phyloP scores from a whole-genome alignment of 1,139 yeast genomes.

The Candida tetrigidarum region DNA sequence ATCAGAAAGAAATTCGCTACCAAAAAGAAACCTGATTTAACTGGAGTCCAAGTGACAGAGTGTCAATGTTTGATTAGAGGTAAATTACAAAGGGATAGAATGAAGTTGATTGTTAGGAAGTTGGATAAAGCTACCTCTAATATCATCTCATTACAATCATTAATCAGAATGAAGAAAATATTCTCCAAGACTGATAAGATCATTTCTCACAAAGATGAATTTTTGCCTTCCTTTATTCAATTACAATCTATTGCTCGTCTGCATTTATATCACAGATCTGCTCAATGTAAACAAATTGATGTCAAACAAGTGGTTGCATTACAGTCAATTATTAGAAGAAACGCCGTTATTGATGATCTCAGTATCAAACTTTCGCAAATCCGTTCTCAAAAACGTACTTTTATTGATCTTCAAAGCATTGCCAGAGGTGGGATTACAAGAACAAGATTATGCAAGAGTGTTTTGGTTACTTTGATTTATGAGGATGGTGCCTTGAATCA shows the following conservation, averaged over 20 bases:
- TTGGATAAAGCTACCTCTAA: slow-evolving; percentile 15
- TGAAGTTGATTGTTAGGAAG: slow-evolving; percentile 12
- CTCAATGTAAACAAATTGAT: slow-evolving; percentile 20
- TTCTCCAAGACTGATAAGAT: slow-evolving; percentile 26
- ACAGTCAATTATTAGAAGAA: slow-evolving; percentile 42
- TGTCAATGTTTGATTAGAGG: slow-evolving; percentile 40
- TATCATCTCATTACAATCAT: slow-evolving; percentile 32
- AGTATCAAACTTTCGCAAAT: slow-evolving; percentile 23
- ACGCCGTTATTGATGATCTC: slow-evolving; percentile 26
- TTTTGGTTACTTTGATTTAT: slow-evolving; percentile 45
- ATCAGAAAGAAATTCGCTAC: slow-evolving; percentile 32
- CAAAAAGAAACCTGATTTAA: slow-evolving; percentile 19
- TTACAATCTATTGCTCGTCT: slow-evolving; percentile 43
- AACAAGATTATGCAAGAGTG: slow-evolving; percentile 46
- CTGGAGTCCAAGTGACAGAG: slow-evolving; percentile 12
- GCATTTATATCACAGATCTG: slow-evolving; percentile 25
- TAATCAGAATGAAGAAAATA: slow-evolving; percentile 30
- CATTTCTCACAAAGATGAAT: slow-evolving; percentile 24
- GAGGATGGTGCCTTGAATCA: slow-evolving; percentile 41
- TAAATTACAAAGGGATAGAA: slow-evolving; percentile 19
- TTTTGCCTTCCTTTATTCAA: slow-evolving; percentile 29
- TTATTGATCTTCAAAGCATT: slow-evolving; percentile 52
- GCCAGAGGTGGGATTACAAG: slow-evolving; percentile 58
- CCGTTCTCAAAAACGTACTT: slow-evolving; percentile 15
- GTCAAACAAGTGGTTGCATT: slow-evolving; percentile 26